Conservation (phyloP, 2,329 filamentous ascomycete species). For the Pseudogymnoascus sp. region DNA sequence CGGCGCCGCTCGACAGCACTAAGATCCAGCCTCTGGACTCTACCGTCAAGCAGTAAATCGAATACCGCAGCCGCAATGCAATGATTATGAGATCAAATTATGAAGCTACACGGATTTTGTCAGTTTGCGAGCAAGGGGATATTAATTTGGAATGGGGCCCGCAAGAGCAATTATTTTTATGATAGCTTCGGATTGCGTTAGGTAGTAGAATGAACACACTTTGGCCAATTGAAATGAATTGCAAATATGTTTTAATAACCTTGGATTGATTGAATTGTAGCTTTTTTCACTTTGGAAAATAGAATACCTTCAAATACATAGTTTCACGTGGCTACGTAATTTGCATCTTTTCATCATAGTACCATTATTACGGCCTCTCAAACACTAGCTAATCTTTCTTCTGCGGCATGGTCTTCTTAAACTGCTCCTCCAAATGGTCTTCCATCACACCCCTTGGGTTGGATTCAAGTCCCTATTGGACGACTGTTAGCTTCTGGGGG, state of each 20-base stretch:
- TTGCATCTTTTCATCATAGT: background rate
- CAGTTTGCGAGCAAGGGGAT: conserved; percentile 2
- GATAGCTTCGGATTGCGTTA: background rate
- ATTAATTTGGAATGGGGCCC: background rate
- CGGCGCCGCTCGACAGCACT: conserved; percentile 21
- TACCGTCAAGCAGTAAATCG: conserved; percentile 6
- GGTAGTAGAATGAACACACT: conserved; percentile 4
- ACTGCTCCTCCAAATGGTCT: conserved; percentile 50
- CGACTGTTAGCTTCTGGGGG: background rate
- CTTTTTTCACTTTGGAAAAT: background rate
- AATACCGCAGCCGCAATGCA: background rate
- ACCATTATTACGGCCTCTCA: background rate
- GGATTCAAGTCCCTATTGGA: conserved; percentile 43
- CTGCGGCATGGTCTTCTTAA: conserved; percentile 19
- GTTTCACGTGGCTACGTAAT: background rate
- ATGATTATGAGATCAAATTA: conserved; percentile 10
- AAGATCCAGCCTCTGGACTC: conserved; percentile 24
- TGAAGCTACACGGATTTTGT: background rate
- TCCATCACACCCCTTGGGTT: conserved; percentile 63
- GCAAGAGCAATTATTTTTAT: conserved; percentile 12
- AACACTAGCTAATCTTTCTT: background rate
- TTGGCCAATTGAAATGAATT: background rate
- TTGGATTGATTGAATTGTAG: background rate
- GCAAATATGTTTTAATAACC: too few relatives aligned
- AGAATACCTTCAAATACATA: background rate